These are phyloP conservation scores for Trichoderma sp. DNA, from an alignment of 2,329 filamentous ascomycete species.

Conservation along the genomic window DNA sequence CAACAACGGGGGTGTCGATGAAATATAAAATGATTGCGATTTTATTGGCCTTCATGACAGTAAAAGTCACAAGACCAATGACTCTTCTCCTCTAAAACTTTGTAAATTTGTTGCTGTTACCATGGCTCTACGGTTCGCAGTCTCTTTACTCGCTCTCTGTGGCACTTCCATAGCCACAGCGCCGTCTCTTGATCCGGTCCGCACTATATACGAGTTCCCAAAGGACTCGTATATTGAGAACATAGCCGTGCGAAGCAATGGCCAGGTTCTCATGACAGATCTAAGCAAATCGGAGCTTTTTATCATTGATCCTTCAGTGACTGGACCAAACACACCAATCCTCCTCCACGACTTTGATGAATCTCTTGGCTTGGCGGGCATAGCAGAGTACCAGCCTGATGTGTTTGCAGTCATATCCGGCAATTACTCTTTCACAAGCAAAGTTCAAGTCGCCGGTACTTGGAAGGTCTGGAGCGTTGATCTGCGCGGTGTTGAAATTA, in stretches of 20 bases:
- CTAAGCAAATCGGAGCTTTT: slow-evolving; percentile 40
- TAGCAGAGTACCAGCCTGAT: slow-evolving; percentile 42
- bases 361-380: slow-evolving; percentile 38
- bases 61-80: not conserved
- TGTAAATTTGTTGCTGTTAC: not conserved
- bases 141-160: slow-evolving; percentile 9
- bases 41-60: not conserved
- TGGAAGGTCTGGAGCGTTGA: slow-evolving; percentile 35
- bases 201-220: slow-evolving; percentile 25
- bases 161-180: slow-evolving; percentile 11
- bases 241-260: slow-evolving; percentile 42
- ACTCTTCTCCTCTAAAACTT: not conserved
- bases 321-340: slow-evolving; percentile 30
- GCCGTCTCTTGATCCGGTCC: not conserved
- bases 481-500: slow-evolving; percentile 33
- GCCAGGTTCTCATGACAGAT: slow-evolving; percentile 42
- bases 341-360: slow-evolving; percentile 39
- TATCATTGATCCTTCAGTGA: slow-evolving; percentile 38
- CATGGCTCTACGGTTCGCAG: slow-evolving; percentile 2
- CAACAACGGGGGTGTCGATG: not conserved
- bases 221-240: slow-evolving; percentile 39
- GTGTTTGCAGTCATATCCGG: slow-evolving; percentile 41
- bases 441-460: slow-evolving; percentile 27
- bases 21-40: not conserved
- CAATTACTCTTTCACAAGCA: slow-evolving; percentile 33